Evolutionary conservation across 2,329 filamentous ascomycete species (phyloP), one percentile per base, ranked within the genome.

Genomic region (Bipolaris oryzae): DNA sequence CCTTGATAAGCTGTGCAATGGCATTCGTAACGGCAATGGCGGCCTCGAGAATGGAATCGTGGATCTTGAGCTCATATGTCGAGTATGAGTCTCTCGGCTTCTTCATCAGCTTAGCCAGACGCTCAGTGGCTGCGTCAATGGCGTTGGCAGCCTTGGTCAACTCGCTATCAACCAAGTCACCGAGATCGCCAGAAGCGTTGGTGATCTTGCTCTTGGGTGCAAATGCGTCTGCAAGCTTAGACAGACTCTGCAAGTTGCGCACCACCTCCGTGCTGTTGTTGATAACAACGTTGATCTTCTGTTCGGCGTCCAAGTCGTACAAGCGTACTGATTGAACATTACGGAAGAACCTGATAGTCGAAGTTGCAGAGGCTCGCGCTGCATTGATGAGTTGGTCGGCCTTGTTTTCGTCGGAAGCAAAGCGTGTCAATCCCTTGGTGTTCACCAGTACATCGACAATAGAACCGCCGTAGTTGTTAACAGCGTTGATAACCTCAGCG

Each of bases 271-370:
- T 91, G 78, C 96, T 98, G 82, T 90, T 94, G 82, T 91, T 94
- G 80, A 99, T 96, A 53, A 99, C 94, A 33, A 98, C 92, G 61
- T 98, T 94, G 2, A 92, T 96, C 86, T 96, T 96, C 76, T 96
- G 91, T 62, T 96, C 83, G 13, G 91, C 87, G 64, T 96, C 93
- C 76, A 98, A 86, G 54, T 91, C 92, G 70, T 96, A 93, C 13
- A 99, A 83, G 10, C 95, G 88, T 83, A 96, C 97, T 64, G 93
- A 97, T 78, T 96, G 91, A 20, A 99, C 85, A 53, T 89, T 89
- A 46, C 94, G 90, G 87, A 99, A 96, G 82, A 98, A 98, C 72
- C 91, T 91, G 63, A 97, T 91, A 0, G 93, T 93, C 0, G 92
- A 89, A 64, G 89, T 85, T 1, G 95, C 95, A 25, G 94, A 91